Percentiles rank a stretch among this genome's conserved stretches.
phyloP scores from a whole-genome alignment of 176 grass and related monocot genomes.

The Phoenix roebelenii region DNA sequence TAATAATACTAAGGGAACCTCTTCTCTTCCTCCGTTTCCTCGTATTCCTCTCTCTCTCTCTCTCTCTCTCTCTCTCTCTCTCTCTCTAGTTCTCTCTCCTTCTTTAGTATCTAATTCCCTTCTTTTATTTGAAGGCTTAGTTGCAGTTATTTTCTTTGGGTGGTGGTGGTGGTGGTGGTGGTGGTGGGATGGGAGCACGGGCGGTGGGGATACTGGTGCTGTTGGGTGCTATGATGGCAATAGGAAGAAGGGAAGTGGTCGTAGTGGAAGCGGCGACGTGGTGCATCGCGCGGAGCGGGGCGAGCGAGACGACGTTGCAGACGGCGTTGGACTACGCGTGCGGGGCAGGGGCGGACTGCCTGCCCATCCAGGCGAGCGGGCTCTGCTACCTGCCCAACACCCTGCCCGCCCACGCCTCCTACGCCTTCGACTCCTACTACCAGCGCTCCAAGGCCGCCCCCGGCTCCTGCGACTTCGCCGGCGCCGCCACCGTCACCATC shows the following conservation, averaged over 20 bases:
- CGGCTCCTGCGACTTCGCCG: conserved; percentile 64
- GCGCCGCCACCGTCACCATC: conserved; percentile 65
- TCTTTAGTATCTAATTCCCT: no score
- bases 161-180: no score
- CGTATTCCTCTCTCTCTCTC: no score
- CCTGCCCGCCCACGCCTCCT: conserved; percentile 69
- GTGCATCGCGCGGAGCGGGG: conserved; percentile 56
- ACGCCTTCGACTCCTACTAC: conserved; percentile 78
- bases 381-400: conserved; percentile 73
- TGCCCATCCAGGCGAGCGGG: conserved; percentile 43
- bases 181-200: neutral
- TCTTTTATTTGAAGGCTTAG: no score
- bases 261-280: conserved; percentile 13
- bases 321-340: conserved; percentile 63
- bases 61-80: no score
- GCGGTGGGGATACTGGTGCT: conserved; percentile 7
- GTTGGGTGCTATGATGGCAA: neutral
- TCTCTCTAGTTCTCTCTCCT: no score
- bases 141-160: no score
- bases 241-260: neutral
- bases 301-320: conserved; percentile 23
- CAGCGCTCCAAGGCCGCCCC: conserved; percentile 49
- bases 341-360: conserved; percentile 49
- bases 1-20: no score
- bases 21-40: no score